Evolutionary conservation across 1,284 basidiomycete genomes (phyloP).

Genomic region (Ceratobasidium sp.): DNA sequence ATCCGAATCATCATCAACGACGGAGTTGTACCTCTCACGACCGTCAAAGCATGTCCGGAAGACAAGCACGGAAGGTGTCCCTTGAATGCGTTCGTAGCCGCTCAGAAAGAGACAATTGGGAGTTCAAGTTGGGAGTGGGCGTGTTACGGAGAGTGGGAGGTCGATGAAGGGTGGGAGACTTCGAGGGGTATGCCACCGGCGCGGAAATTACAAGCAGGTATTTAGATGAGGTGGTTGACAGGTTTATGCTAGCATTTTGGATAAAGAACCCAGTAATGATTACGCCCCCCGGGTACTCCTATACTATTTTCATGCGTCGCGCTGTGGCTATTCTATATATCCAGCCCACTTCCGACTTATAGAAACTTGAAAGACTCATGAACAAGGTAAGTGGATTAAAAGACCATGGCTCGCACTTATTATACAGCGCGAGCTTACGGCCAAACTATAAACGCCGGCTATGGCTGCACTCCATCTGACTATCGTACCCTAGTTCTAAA

Average conservation of each 20-base stretch:
- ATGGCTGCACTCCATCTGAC: too few relatives aligned
- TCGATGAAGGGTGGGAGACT: conserved; percentile 74
- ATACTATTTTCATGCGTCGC: neutral
- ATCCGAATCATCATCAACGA: conserved; percentile 90
- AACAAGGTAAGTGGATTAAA: too few relatives aligned
- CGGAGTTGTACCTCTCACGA: conserved; percentile 85
- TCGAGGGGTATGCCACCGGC: conserved; percentile 65
- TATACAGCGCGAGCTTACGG: too few relatives aligned
- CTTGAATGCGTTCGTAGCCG: conserved; percentile 78
- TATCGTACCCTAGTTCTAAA: too few relatives aligned
- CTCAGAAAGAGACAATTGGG: conserved; percentile 75
- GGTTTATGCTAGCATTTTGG: neutral
- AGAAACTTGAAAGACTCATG: too few relatives aligned
- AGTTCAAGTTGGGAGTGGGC: conserved; percentile 83
- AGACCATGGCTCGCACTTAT: too few relatives aligned
- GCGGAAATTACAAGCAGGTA: neutral
- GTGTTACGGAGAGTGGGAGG: conserved; percentile 79
- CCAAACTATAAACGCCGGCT: too few relatives aligned
- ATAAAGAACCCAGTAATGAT: neutral
- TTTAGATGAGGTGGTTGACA: neutral
- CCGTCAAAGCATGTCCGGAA: conserved; percentile 77
- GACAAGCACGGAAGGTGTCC: conserved; percentile 85
- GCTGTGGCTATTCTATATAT: too few relatives aligned
- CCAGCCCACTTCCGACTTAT: too few relatives aligned
- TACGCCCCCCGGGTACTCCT: neutral